These are phyloP conservation scores for Arachnomyces sp. DNA, from an alignment of 2,329 filamentous ascomycete species.

Conservation along the genomic window DNA sequence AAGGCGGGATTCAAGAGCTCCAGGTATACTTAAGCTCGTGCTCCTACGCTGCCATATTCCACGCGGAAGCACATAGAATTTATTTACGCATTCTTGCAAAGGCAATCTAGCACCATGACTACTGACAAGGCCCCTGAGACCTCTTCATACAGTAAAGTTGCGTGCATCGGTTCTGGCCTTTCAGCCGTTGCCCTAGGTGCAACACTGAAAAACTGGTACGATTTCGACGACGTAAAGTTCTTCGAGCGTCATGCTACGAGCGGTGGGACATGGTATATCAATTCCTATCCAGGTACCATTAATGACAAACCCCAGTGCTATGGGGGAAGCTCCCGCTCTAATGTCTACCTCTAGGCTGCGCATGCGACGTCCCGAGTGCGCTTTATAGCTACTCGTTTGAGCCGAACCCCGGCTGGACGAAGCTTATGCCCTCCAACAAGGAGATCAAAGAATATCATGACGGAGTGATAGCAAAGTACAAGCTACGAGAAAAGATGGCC, in stretches of 20 bases:
- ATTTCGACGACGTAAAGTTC: constrained; percentile 49
- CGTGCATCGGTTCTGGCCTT: constrained; percentile 48
- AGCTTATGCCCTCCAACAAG: constrained; percentile 38
- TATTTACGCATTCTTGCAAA: too few relatives aligned
- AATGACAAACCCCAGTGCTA: not conserved
- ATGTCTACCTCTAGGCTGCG: constrained; percentile 37
- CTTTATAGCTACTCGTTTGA: constrained; percentile 51
- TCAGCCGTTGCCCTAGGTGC: constrained; percentile 54
- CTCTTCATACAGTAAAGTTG: constrained; percentile 20
- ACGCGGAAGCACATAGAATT: too few relatives aligned
- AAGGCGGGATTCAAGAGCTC: too few relatives aligned
- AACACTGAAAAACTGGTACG: constrained; percentile 48
- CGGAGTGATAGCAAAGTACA: constrained; percentile 39
- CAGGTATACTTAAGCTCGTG: too few relatives aligned
- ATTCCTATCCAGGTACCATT: constrained; percentile 46
- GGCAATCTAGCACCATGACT: too few relatives aligned
- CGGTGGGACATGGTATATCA: constrained; percentile 56
- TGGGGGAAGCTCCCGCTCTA: not conserved
- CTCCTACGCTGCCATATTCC: too few relatives aligned
- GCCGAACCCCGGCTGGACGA: constrained; percentile 43
- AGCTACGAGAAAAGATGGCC: constrained; percentile 45
- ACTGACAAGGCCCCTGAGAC: not conserved
- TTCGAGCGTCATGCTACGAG: constrained; percentile 49
- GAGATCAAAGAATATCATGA: constrained; percentile 46
- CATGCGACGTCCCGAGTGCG: constrained; percentile 44